Base-by-base conservation (phyloP, 208 protist species). In the Naegleria gruberi region DNA sequence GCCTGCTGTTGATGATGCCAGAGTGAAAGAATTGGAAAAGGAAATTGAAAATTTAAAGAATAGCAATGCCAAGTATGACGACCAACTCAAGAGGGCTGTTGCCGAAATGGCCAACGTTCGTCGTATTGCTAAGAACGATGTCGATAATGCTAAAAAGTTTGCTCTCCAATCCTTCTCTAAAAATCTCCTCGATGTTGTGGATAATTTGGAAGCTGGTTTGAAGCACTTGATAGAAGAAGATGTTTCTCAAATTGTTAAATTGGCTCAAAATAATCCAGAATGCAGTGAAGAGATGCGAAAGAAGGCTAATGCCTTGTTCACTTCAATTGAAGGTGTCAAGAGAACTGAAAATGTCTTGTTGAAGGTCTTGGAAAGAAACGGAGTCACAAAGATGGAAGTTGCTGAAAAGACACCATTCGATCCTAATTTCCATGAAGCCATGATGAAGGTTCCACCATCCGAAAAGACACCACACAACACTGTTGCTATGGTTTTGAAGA, bases 161-260 rank as follows among this genome's bases (percentile, higher is more conserved):
- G 95, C 95, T 45, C 94, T 98, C 40, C 94, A 93, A 51, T 94
- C 93, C 12, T 98, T 98, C 91, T 95, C 95, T 0, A 97, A 97
- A 92, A 95, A 97, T 89, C 96, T 98, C 93, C 91, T 98, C 23
- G 96, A 98, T 84, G 96, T 98, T 51, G 94, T 94, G 19, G 96
- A 98, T 90, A 97, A 94, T 65, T 94, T 98, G n/a, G 95, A 97
- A 57, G 95, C 96, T 83, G 96, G 94, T 2, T 85, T 97, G 44
- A 34, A 81, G n/a, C 7, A 77, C 41, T 85, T 92, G 19, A 30
- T 7, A 37, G 2, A 91, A 10, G 95, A 97, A 77, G 89, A 93
- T 37, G 96, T 97, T 81, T 90, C 84, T 7, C 90, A 91, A 3
- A 82, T 96, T 37, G 19, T 26, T 23, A 44, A 83, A 83, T 83